Conservation (phyloP, 768 basidiomycete genomes). For the Lentinula aciculospora region DNA sequence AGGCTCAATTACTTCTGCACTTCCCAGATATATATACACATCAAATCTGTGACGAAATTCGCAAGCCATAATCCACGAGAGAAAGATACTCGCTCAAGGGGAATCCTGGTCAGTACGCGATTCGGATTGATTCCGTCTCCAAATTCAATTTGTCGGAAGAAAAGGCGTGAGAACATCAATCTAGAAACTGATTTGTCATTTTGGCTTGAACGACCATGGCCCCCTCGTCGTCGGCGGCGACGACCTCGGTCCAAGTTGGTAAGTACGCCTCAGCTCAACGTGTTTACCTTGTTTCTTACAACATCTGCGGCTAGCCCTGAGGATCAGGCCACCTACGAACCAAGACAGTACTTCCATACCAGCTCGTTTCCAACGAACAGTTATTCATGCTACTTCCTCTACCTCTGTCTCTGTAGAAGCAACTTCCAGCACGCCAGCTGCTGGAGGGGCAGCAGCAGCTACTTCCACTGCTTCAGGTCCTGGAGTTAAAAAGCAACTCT, state of each 20-base stretch:
- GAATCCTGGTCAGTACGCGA: too few relatives aligned
- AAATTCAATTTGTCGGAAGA: too few relatives aligned
- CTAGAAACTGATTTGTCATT: constrained; percentile 2
- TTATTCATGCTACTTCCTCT: constrained; percentile 71
- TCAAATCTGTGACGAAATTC: too few relatives aligned
- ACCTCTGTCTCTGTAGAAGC: constrained; percentile 84
- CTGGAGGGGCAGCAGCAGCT: constrained; percentile 45
- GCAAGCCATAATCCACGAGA: too few relatives aligned
- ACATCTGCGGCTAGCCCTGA: constrained; percentile 50
- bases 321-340: constrained; percentile 82
- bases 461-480: constrained; percentile 33
- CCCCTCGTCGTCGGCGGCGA: constrained; percentile 65
- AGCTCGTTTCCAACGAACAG: constrained; percentile 86
- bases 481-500: constrained; percentile 73
- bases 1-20: too few relatives aligned
- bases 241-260: constrained; percentile 95
- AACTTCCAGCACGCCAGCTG: constrained; percentile 43
- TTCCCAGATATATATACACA: too few relatives aligned
- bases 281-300: constrained; percentile 3
- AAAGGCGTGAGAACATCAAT: not conserved
- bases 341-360: constrained; percentile 87
- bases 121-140: too few relatives aligned
- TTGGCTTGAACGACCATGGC: constrained; percentile 7
- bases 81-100: too few relatives aligned
- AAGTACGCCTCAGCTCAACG: constrained; percentile 28